A percentile compares a stretch with the other conserved stretches of the same genome.
These are phyloP conservation scores for Vicia faba DNA, from an alignment of 306 rosid genomes.

Conservation along the genomic window DNA sequence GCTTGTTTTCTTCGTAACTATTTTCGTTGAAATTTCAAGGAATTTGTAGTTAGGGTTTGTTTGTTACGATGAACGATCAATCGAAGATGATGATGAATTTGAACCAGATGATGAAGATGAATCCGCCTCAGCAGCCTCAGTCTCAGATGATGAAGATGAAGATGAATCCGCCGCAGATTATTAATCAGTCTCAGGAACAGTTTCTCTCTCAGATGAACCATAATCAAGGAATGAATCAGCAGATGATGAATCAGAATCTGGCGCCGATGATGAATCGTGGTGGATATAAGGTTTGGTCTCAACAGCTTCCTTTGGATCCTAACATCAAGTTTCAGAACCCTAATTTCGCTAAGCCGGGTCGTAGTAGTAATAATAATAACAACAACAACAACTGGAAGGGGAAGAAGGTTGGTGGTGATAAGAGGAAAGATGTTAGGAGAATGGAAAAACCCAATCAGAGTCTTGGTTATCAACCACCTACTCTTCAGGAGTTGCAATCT, in stretches of 20 bases:
- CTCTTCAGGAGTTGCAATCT: conserved; percentile 80
- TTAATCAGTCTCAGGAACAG: conserved; percentile 39
- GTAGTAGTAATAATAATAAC: conserved; percentile 48
- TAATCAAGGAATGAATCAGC: conserved; percentile 35
- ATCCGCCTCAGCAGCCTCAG: conserved; percentile 43
- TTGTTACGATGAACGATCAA: conserved; percentile 51
- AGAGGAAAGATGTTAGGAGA: conserved; percentile 66
- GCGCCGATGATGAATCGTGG: conserved; percentile 53
- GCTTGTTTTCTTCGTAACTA: neutral
- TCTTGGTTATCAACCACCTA: conserved; percentile 62
- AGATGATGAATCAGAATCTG: conserved; percentile 47
- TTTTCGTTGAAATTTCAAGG: conserved; percentile 11
- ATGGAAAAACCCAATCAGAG: conserved; percentile 47
- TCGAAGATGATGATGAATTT: conserved; percentile 57
- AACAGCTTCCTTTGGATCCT: conserved; percentile 49
- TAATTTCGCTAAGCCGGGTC: conserved; percentile 42
- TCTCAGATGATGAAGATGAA: conserved; percentile 57
- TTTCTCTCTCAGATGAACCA: conserved; percentile 1
- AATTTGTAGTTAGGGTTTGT: conserved; percentile 35
- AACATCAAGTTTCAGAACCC: conserved; percentile 52
- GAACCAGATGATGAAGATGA: conserved; percentile 56
- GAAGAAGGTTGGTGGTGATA: conserved; percentile 58
- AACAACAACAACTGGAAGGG: conserved; percentile 66
- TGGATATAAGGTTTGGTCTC: conserved; percentile 53
- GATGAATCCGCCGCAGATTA: conserved; percentile 51